Conservation (phyloP, 352 stramenopile species). For the Phytophthora hibernalis region DNA sequence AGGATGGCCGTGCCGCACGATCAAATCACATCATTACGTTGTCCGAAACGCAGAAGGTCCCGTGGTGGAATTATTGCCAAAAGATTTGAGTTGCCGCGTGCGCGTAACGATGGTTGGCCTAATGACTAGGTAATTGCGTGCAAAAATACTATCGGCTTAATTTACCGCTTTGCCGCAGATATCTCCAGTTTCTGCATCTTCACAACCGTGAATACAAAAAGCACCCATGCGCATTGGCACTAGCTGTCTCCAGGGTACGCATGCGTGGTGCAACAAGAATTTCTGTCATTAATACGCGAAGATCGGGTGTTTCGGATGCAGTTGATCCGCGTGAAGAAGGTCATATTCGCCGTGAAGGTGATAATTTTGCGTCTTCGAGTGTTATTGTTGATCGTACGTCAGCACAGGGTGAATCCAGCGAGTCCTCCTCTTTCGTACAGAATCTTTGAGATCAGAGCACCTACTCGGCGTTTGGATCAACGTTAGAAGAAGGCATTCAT, state of each 20-base stretch:
- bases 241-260: too few species aligned
- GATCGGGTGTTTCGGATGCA: too few species aligned
- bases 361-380: too few species aligned
- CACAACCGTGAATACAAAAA: slow-evolving; percentile 7
- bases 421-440: neutral
- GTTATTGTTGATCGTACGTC: neutral
- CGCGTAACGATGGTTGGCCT: slow-evolving; percentile 1
- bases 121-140: neutral
- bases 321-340: too few species aligned
- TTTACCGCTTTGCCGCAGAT: neutral
- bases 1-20: slow-evolving; percentile 1
- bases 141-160: slow-evolving; percentile 2
- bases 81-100: neutral
- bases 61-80: slow-evolving; percentile 1
- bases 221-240: slow-evolving; percentile 1
- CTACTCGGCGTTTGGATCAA: slow-evolving; percentile 5
- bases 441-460: slow-evolving; percentile 4
- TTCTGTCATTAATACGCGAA: too few species aligned
- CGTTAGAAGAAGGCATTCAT: neutral
- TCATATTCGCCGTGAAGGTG: too few species aligned
- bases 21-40: slow-evolving; percentile 34
- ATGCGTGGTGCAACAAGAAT: neutral
- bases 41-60: slow-evolving; percentile 29
- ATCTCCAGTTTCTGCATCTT: neutral
- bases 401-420: neutral